A percentile compares a stretch with the other conserved stretches of the same genome.
Conservation (phyloP, 257 asterid genomes). For the Voacanga thouarsii region DNA sequence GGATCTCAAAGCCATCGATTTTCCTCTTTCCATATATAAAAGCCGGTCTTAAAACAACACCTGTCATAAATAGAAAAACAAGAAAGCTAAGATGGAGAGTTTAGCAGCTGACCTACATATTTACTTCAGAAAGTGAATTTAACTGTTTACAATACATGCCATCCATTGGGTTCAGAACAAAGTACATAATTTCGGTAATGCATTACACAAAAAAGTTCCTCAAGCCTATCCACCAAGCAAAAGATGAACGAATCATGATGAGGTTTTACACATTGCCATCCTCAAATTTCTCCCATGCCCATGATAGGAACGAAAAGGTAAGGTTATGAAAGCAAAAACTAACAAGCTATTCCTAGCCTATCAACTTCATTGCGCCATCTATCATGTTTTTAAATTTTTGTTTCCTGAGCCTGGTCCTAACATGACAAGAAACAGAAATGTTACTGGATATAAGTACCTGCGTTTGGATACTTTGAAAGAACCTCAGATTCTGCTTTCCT, state of each 20-base stretch:
- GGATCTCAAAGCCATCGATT: conserved; percentile 80
- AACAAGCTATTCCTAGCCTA: neutral
- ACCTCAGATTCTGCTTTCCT: conserved; percentile 98
- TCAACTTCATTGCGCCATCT: neutral
- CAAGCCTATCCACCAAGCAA: neutral
- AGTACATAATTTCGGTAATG: neutral
- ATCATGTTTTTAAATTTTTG: neutral
- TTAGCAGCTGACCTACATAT: too few species aligned
- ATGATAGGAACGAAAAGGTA: neutral
- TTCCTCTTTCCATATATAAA: conserved; percentile 89
- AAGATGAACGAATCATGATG: too few species aligned
- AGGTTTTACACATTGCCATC: too few species aligned
- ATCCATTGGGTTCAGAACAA: neutral
- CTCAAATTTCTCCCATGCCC: neutral
- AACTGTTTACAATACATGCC: neutral
- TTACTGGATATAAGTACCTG: conserved; percentile 46
- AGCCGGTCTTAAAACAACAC: conserved; percentile 87
- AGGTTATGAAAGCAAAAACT: neutral
- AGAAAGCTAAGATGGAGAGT: neutral
- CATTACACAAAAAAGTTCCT: neutral
- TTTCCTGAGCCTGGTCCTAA: neutral
- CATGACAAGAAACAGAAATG: neutral
- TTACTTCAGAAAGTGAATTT: neutral
- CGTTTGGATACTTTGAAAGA: conserved; percentile 74
- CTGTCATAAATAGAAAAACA: conserved; percentile 29